Evolutionary conservation across 345 rosid species (phyloP).

Genomic region (Pugionium cornutum): DNA sequence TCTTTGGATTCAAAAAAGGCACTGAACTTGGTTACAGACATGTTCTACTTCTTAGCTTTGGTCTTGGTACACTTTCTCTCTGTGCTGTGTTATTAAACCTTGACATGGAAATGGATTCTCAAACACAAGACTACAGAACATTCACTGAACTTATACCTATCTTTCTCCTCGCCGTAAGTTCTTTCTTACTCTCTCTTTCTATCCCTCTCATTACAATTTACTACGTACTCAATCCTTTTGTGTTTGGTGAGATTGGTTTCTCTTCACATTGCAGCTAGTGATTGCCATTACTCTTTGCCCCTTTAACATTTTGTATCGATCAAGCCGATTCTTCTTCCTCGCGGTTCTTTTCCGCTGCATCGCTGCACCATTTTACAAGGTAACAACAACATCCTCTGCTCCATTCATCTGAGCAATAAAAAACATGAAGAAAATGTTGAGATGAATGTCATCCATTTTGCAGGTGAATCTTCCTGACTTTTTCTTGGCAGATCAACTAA

Average conservation of each 20-base stretch:
- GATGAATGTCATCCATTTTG: neutral
- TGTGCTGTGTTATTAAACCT: constrained; percentile 58
- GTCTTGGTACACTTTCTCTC: constrained; percentile 58
- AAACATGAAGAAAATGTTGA: neutral
- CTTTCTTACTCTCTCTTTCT: neutral
- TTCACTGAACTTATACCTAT: constrained; percentile 68
- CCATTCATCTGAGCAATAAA: neutral
- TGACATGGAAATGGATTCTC: constrained; percentile 78
- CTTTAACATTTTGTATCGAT: constrained; percentile 39
- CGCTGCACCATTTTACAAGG: constrained; percentile 41
- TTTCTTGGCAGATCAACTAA: constrained; percentile 79
- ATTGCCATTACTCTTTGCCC: constrained; percentile 31
- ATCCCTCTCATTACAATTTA: neutral
- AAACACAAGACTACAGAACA: constrained; percentile 49
- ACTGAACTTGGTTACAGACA: constrained; percentile 67
- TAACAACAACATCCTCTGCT: constrained; percentile 16
- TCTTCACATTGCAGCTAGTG: constrained; percentile 30
- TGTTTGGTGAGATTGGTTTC: neutral
- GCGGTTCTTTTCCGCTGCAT: constrained; percentile 37
- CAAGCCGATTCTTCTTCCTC: constrained; percentile 39
- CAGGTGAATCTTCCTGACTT: constrained; percentile 78
- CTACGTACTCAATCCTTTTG: neutral
- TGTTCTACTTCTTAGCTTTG: constrained; percentile 56
- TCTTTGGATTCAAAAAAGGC: constrained; percentile 74
- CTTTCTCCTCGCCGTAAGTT: constrained; percentile 54